Conservation (phyloP, 2,329 filamentous ascomycete species). For the Monilinia polystroma region DNA sequence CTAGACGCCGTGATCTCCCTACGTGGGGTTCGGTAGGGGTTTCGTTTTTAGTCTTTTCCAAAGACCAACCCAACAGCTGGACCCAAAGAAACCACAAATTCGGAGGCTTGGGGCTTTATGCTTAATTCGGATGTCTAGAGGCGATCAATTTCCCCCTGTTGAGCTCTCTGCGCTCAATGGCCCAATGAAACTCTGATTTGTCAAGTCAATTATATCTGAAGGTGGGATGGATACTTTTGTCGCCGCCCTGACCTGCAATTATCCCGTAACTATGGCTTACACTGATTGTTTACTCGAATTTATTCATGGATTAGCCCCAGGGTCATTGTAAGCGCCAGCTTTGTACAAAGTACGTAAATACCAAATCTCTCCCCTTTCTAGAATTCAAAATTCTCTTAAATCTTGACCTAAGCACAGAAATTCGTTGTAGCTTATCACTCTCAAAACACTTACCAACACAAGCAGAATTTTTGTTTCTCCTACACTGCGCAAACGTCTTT, state of each 20-base stretch:
- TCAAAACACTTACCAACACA: not conserved
- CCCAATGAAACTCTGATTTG: not conserved
- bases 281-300: not conserved
- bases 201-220: too few relatives aligned
- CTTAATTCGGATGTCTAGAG: too few relatives aligned
- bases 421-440: not conserved
- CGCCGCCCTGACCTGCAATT: not conserved
- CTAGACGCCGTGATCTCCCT: not conserved
- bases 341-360: not conserved
- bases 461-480: not conserved
- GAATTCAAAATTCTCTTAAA: not conserved
- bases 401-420: not conserved
- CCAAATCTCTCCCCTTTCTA: not conserved
- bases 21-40: not conserved
- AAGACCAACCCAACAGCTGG: not conserved
- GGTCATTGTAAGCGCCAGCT: slow-evolving; percentile 15
- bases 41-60: not conserved
- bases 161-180: not conserved
- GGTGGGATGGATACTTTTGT: not conserved
- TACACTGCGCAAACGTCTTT: not conserved
- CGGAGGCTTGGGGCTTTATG: not conserved
- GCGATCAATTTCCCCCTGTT: not conserved
- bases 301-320: not conserved
- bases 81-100: too few relatives aligned
- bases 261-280: not conserved